Conservation (phyloP, 2,329 filamentous ascomycete species). For the Saccharata proteae region DNA sequence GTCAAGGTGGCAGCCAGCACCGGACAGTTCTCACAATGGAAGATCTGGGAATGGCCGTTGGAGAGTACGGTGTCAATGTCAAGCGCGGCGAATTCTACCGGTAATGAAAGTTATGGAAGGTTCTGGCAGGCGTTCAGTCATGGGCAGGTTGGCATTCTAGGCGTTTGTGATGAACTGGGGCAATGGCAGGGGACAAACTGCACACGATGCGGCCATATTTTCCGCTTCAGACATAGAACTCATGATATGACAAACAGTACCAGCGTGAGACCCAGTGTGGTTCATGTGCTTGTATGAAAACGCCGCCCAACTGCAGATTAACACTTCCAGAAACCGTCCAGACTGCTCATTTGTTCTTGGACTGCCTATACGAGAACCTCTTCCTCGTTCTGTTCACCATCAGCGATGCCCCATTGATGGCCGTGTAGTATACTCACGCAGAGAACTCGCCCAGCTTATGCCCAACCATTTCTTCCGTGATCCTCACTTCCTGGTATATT, state of each 20-base stretch:
- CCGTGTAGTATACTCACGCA: slow-evolving; percentile 49
- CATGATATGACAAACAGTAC: no score
- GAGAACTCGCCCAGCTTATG: slow-evolving; percentile 91
- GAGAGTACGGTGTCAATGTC: slow-evolving; percentile 94
- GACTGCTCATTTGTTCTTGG: slow-evolving; percentile 51
- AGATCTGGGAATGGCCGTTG: slow-evolving; percentile 93
- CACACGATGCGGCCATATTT: not conserved
- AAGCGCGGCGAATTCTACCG: slow-evolving; percentile 97
- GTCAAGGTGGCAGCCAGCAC: slow-evolving; percentile 78
- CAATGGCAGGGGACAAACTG: not conserved
- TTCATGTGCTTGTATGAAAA: slow-evolving; percentile 6
- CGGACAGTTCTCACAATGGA: slow-evolving; percentile 96
- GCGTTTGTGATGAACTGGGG: no score
- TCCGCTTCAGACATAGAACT: no score
- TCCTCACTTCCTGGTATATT: slow-evolving; percentile 65
- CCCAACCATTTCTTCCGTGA: slow-evolving; percentile 94
- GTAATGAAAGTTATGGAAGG: slow-evolving; percentile 28
- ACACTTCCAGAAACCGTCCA: not conserved
- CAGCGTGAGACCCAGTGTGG: no score
- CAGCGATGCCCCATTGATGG: slow-evolving; percentile 7
- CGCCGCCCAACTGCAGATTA: slow-evolving; percentile 9
- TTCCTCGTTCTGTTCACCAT: slow-evolving; percentile 47
- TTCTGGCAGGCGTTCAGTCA: not conserved
- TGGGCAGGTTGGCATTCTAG: not conserved
- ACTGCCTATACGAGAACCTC: slow-evolving; percentile 55